Conservation (phyloP, 331 rosid species). For the Cucumis variabilis region DNA sequence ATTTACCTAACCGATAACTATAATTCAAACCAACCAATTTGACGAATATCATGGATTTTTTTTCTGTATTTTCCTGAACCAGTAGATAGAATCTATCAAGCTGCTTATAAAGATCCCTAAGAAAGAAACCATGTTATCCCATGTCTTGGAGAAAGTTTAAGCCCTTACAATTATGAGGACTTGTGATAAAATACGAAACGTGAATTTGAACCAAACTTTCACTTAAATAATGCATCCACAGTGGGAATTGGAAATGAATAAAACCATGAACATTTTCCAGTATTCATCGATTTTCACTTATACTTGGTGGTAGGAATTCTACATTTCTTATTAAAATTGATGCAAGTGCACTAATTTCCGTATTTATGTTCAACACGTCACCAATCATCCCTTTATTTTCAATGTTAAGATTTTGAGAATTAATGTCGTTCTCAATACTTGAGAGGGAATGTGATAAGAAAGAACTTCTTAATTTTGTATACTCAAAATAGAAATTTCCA, state of each 20-base stretch:
- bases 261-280: neutral
- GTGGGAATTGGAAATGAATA: neutral
- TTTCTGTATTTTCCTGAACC: neutral
- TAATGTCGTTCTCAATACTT: neutral
- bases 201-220: neutral
- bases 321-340: neutral
- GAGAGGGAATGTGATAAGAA: neutral
- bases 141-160: neutral
- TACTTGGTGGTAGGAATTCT: neutral
- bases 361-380: neutral
- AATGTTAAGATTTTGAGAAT: neutral
- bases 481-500: neutral
- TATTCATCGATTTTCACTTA: neutral
- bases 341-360: neutral
- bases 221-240: conserved; percentile 19
- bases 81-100: neutral
- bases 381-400: neutral
- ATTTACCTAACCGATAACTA: neutral
- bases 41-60: neutral
- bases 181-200: neutral
- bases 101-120: neutral
- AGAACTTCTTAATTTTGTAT: conserved; percentile 4
- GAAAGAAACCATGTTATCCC: neutral
- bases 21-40: neutral
- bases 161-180: neutral